Conservation (phyloP, 352 stramenopile genomes). For the Phytophthora niederhauseri region DNA sequence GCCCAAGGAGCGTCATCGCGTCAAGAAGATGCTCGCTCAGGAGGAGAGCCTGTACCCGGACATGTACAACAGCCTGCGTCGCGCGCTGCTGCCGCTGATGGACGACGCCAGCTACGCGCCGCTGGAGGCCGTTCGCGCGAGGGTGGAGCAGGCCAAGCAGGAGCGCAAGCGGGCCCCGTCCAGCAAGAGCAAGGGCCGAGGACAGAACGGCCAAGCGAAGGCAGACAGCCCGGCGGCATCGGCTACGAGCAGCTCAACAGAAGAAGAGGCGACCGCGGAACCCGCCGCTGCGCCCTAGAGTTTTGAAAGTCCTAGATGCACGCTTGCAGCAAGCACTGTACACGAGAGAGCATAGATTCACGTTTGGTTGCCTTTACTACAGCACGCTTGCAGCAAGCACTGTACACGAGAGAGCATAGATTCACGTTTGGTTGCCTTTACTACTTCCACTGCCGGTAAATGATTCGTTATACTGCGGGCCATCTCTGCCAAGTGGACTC, state of each 20-base stretch:
- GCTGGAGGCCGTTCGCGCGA: slow-evolving; percentile 56
- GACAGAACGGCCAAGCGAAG: slow-evolving; percentile 19
- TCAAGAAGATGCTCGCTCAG: slow-evolving; percentile 98
- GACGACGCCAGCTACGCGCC: slow-evolving; percentile 72
- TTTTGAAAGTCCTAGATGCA: neutral
- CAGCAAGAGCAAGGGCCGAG: slow-evolving; percentile 32
- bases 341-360: slow-evolving; percentile 16
- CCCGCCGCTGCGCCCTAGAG: slow-evolving; percentile 7
- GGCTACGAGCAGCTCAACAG: slow-evolving; percentile 25
- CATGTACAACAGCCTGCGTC: slow-evolving; percentile 79
- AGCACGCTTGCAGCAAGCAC: slow-evolving; percentile 2
- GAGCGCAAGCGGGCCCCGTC: slow-evolving; percentile 43
- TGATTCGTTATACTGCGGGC: no score
- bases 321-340: slow-evolving; percentile 11
- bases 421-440: neutral
- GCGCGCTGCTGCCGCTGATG: slow-evolving; percentile 82
- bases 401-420: slow-evolving; percentile 21
- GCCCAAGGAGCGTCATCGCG: slow-evolving; percentile 95
- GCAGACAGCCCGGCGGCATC: slow-evolving; percentile 5
- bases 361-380: neutral
- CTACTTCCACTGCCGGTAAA: no score
- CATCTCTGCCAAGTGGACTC: no score
- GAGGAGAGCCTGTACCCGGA: slow-evolving; percentile 95
- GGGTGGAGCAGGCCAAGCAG: slow-evolving; percentile 61
- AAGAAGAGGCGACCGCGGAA: slow-evolving; percentile 18